Percentiles rank a stretch among this genome's conserved stretches.
phyloP scores from a whole-genome alignment of 164 flowering plant genomes.

The Magnolia changhungtana region DNA sequence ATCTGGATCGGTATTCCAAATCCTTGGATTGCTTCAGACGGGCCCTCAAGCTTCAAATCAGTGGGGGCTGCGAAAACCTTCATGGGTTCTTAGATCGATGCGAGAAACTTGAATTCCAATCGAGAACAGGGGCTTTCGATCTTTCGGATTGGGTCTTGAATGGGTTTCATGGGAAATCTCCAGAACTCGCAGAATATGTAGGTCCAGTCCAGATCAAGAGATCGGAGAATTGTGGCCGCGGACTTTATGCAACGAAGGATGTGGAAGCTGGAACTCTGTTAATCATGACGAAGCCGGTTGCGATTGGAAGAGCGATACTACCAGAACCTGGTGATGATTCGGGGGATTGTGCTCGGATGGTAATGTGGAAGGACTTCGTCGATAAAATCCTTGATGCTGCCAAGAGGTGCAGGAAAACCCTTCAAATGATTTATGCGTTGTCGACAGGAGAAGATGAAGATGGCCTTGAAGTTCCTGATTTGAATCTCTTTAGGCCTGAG shows the following conservation, averaged over 20 bases:
- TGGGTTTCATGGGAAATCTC: constrained; percentile 55
- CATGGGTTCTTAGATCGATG: constrained; percentile 59
- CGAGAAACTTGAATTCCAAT: constrained; percentile 62
- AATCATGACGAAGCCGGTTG: constrained; percentile 69
- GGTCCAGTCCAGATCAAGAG: constrained; percentile 63
- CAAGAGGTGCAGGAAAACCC: constrained; percentile 38
- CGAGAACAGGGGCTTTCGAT: constrained; percentile 73
- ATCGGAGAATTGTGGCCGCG: constrained; percentile 62
- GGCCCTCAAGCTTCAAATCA: constrained; percentile 46
- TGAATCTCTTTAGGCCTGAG: constrained; percentile 58
- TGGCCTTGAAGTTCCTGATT: constrained; percentile 52
- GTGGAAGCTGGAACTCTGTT: constrained; percentile 64
- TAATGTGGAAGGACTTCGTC: constrained; percentile 88
- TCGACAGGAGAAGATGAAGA: constrained; percentile 66
- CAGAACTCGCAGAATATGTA: constrained; percentile 67
- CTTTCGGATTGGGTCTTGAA: constrained; percentile 69
- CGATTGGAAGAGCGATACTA: constrained; percentile 67
- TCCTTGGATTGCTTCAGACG: constrained; percentile 60
- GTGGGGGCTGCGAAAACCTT: constrained; percentile 39
- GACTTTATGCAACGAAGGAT: constrained; percentile 62
- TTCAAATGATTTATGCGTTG: constrained; percentile 34
- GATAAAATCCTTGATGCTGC: constrained; percentile 44
- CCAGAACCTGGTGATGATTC: constrained; percentile 37
- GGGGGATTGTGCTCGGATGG: constrained; percentile 49
- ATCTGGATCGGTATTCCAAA: constrained; percentile 43